phyloP scores from a whole-genome alignment of 2,329 filamentous ascomycete species.

The Epichloe elymi region DNA sequence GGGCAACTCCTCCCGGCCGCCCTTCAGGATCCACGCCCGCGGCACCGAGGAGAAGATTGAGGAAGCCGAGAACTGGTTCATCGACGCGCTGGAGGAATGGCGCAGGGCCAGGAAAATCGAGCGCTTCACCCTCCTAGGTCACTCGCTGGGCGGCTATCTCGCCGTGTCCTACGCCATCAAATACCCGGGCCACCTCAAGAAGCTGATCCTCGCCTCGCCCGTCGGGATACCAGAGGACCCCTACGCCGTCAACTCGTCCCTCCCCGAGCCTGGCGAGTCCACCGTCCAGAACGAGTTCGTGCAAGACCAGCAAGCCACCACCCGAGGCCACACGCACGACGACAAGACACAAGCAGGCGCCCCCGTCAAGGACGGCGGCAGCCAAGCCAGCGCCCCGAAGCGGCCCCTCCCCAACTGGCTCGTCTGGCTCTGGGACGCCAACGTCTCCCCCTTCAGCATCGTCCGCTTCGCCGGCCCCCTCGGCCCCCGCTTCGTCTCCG shows the following conservation, averaged over 20 bases:
- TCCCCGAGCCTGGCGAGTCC: conserved; percentile 66
- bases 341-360: background rate
- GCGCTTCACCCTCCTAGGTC: conserved; percentile 82
- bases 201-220: conserved; percentile 87
- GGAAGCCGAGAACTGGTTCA: conserved; percentile 91
- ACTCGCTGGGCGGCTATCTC: conserved; percentile 90
- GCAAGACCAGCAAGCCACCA: conserved; percentile 50
- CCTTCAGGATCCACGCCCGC: conserved; percentile 76
- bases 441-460: conserved; percentile 87
- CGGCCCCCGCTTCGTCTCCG: conserved; percentile 81
- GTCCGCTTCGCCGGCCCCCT: conserved; percentile 80
- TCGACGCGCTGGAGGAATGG: conserved; percentile 96
- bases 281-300: conserved; percentile 66
- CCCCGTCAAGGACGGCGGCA: background rate
- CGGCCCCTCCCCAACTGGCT: conserved; percentile 71
- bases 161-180: conserved; percentile 92
- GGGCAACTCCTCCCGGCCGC: conserved; percentile 74
- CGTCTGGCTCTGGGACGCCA: conserved; percentile 90
- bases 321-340: background rate
- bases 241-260: conserved; percentile 66
- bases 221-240: conserved; percentile 93
- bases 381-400: conserved; percentile 26
- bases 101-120: conserved; percentile 78
- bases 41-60: conserved; percentile 65
- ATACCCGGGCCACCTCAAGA: conserved; percentile 88